These are phyloP conservation scores for Fusarium albosuccineum DNA, from an alignment of 2,329 filamentous ascomycete species.

Conservation along the genomic window DNA sequence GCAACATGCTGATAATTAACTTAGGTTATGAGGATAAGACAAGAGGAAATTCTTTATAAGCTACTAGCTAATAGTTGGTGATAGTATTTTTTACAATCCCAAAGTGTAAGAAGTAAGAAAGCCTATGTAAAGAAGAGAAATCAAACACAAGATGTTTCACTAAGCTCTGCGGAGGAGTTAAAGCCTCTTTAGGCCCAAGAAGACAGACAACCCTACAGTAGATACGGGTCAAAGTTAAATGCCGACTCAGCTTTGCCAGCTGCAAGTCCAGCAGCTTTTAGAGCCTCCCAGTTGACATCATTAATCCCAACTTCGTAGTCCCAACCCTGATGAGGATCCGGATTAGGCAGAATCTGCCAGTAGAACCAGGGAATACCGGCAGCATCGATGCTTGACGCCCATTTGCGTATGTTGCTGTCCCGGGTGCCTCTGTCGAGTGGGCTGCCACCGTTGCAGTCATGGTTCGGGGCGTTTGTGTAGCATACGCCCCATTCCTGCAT, in stretches of 20 bases:
- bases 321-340: conserved; percentile 47
- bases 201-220: not conserved
- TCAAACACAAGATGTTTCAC: too few species aligned
- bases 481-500: conserved; percentile 41
- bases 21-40: too few species aligned
- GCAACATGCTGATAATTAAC: too few species aligned
- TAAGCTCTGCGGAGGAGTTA: too few species aligned
- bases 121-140: too few species aligned
- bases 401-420: conserved; percentile 46
- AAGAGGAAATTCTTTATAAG: too few species aligned
- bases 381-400: conserved; percentile 45
- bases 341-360: conserved; percentile 52
- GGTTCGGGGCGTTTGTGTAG: conserved; percentile 46
- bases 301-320: conserved; percentile 51
- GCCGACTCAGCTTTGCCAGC: not conserved
- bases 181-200: too few species aligned
- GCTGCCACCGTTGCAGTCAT: conserved; percentile 42
- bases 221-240: conserved; percentile 7
- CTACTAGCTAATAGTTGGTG: too few species aligned
- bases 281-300: conserved; percentile 38
- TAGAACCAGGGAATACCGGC: conserved; percentile 52
- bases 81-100: too few species aligned
- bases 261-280: conserved; percentile 14
- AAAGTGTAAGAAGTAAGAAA: too few species aligned
- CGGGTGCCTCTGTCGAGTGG: conserved; percentile 25